Conservation (phyloP, 1,284 basidiomycete species). For the Chiua sp. region DNA sequence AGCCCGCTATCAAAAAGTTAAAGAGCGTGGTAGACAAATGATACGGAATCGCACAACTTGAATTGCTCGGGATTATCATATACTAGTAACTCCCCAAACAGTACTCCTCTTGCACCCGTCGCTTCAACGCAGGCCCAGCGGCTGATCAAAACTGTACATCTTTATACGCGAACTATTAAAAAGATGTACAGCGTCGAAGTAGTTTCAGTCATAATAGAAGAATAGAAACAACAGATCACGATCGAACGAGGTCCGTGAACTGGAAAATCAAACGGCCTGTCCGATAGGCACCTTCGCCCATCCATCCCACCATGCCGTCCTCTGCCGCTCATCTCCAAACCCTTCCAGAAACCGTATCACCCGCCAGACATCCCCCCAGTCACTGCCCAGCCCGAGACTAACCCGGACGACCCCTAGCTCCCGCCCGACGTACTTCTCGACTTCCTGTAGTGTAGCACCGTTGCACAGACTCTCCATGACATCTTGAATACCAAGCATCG, state of each 20-base stretch:
- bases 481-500: constrained; percentile 67
- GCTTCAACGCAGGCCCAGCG: too few relatives aligned
- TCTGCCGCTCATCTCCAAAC: constrained; percentile 49
- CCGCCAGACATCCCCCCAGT: constrained; percentile 75
- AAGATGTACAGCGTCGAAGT: too few relatives aligned
- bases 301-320: constrained; percentile 50
- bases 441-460: constrained; percentile 63
- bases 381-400: constrained; percentile 75
- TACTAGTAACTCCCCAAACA: too few relatives aligned
- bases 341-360: constrained; percentile 62
- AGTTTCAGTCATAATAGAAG: background rate
- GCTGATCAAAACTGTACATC: too few relatives aligned
- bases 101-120: too few relatives aligned
- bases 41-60: too few relatives aligned
- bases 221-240: too few relatives aligned
- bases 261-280: constrained; percentile 29
- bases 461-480: constrained; percentile 67
- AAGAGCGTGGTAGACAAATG: too few relatives aligned
- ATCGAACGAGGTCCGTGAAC: background rate
- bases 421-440: constrained; percentile 63
- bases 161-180: too few relatives aligned
- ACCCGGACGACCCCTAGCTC: constrained; percentile 78
- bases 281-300: constrained; percentile 36
- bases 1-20: too few relatives aligned
- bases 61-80: too few relatives aligned